Evolutionary conservation across 176 grass and related monocot species (phyloP), one percentile per base, ranked within the genome.

Genomic region (Ensete glaucum): DNA sequence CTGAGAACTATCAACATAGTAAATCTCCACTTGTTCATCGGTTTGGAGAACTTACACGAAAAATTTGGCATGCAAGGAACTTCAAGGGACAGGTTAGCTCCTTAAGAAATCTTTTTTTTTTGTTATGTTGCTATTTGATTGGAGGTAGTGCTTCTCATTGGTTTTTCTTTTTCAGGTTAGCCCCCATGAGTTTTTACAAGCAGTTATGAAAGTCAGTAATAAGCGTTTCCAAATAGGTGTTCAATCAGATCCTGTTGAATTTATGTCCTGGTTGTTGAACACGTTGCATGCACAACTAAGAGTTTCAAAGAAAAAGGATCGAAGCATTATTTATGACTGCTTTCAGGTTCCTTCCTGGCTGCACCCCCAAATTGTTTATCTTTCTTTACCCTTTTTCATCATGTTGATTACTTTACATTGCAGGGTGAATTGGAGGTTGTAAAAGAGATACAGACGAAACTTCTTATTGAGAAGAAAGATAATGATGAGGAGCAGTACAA

Each of bases 341-440:
- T 98, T 98, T 83, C 90, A 93, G 95, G 95, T 98, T 79, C 34
- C 81, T 64, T 54, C 57, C 66, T 29, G 34, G 34, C 34, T 0
- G 3, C 3, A 6, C 52, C 20, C 21, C 17, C 16, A 86, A 73
- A 53, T 53, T 56, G 4, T 34, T 8, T 74, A 23, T 23, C 64
- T 54, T 10, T 53, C 73, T 81, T 71, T 27, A 54, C 52, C 23
- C 63, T 17, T 1, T 23, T 26, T 2, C 59, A 75, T 60, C 25
- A 1, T 81, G 23, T 13, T 50, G 67, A 15, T 51, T 50, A 20
- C 70, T 59, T 54, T 29, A 20, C 9, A 63, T 84, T 79, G 59
- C 78, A 98, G 95, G 95, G 95, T 50, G 90, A 98, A 78, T 82
- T 98, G 78, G 88, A 98, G 90, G 95, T 98, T 87, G 84, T 96